Evolutionary conservation across 805 yeast genomes (phyloP).

Genomic region (Metschnikowia koreensis): DNA sequence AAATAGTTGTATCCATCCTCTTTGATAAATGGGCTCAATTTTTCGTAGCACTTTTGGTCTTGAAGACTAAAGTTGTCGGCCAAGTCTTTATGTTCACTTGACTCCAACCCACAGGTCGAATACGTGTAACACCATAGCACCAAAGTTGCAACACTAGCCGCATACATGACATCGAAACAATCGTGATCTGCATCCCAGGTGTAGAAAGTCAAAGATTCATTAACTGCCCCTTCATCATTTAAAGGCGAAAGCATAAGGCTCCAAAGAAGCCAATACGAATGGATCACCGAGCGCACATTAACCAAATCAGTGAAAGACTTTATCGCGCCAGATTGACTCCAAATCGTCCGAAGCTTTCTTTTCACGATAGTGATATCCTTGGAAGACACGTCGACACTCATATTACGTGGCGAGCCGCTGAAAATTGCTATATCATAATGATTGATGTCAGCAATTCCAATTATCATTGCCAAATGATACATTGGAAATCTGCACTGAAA

Average conservation of each 20-base stretch:
- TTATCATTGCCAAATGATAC: constrained; percentile 71
- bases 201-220: constrained; percentile 15
- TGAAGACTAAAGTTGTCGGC: constrained; percentile 11
- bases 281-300: constrained; percentile 36
- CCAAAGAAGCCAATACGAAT: constrained; percentile 42
- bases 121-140: constrained; percentile 42
- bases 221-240: constrained; percentile 16
- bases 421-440: constrained; percentile 76
- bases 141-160: constrained; percentile 36
- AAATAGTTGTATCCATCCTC: constrained; percentile 41
- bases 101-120: constrained; percentile 33
- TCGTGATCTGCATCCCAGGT: constrained; percentile 36
- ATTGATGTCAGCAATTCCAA: constrained; percentile 57
- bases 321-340: constrained; percentile 20
- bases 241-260: constrained; percentile 33
- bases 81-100: constrained; percentile 21
- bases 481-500: constrained; percentile 60
- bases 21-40: constrained; percentile 24
- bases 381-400: constrained; percentile 37
- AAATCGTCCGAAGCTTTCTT: constrained; percentile 31
- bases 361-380: constrained; percentile 37
- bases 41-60: constrained; percentile 21
- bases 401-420: constrained; percentile 78
- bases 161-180: constrained; percentile 36
- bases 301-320: constrained; percentile 26